These are phyloP conservation scores for Marsdenia floribunda DNA, from an alignment of 257 asterid species.

Conservation along the genomic window DNA sequence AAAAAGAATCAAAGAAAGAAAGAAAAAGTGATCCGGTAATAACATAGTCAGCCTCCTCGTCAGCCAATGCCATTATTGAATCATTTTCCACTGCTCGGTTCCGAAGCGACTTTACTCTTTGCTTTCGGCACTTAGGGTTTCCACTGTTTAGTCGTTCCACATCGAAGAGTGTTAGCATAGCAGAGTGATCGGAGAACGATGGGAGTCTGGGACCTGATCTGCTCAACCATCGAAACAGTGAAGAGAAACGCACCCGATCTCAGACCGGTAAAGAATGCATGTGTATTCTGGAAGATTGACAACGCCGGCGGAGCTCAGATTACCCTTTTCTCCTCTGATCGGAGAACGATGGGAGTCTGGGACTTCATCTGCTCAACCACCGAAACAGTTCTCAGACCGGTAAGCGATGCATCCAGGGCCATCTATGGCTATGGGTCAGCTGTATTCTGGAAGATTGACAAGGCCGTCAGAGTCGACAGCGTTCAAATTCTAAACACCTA, in stretches of 20 bases:
- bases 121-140: no score
- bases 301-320: no score
- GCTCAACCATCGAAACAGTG: slow-evolving; percentile 35
- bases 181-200: slow-evolving; percentile 8
- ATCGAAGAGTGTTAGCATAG: neutral
- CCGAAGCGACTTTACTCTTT: neutral
- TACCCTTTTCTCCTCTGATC: no score
- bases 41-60: neutral
- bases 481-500: slow-evolving; percentile 10
- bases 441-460: slow-evolving; percentile 25
- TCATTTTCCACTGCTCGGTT: neutral
- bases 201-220: slow-evolving; percentile 44
- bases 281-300: no score
- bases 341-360: no score
- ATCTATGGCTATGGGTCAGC: slow-evolving; percentile 24
- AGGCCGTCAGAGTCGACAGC: slow-evolving; percentile 23
- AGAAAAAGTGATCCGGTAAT: no score
- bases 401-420: no score
- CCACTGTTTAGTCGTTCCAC: neutral
- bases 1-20: no score
- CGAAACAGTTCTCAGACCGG: no score
- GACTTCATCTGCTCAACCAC: no score
- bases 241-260: slow-evolving; percentile 31
- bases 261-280: slow-evolving; percentile 17
- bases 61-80: neutral